Percentiles rank a stretch among this genome's conserved stretches.
phyloP scores from a whole-genome alignment of 2,329 filamentous ascomycete species.

The Fusarium dimerum region DNA sequence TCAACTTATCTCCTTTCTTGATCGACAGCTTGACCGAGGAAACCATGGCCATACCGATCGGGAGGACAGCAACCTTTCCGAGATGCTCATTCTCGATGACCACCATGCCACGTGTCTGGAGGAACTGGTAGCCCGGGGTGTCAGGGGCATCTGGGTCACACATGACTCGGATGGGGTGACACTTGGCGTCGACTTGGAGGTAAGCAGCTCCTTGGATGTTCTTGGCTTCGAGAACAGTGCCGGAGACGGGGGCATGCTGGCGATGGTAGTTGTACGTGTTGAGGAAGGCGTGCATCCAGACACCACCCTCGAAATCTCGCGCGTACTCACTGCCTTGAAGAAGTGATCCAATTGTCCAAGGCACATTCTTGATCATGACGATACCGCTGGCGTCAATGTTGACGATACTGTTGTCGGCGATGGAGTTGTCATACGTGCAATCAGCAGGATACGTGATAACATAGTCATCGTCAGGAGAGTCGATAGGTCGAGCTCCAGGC shows the following conservation, averaged over 20 bases:
- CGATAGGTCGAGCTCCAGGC: conserved; percentile 34
- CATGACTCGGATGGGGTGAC: conserved; percentile 16
- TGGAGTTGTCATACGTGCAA: conserved; percentile 34
- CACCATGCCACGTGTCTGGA: conserved; percentile 40
- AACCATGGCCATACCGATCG: conserved; percentile 46
- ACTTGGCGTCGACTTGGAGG: conserved; percentile 34
- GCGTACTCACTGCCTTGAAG: conserved; percentile 35
- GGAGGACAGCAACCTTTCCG: conserved; percentile 42
- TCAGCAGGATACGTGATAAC: conserved; percentile 40
- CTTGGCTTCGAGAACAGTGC: conserved; percentile 38
- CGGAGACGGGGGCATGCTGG: conserved; percentile 41
- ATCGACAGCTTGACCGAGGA: conserved; percentile 40
- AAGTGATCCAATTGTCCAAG: conserved; percentile 39
- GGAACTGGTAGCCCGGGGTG: conserved; percentile 41
- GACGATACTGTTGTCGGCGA: conserved; percentile 25
- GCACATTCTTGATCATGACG: conserved; percentile 39
- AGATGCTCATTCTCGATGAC: conserved; percentile 38
- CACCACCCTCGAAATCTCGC: conserved; percentile 38
- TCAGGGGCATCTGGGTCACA: conserved; percentile 34
- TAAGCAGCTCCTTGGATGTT: conserved; percentile 40
- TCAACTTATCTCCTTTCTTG: conserved; percentile 22
- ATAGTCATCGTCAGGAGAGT: conserved; percentile 24
- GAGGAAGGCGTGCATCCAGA: conserved; percentile 44
- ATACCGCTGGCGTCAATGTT: conserved; percentile 24
- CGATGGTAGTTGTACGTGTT: conserved; percentile 44